phyloP scores from a whole-genome alignment of 2,329 filamentous ascomycete species.

The Arthrocladium fulminans region DNA sequence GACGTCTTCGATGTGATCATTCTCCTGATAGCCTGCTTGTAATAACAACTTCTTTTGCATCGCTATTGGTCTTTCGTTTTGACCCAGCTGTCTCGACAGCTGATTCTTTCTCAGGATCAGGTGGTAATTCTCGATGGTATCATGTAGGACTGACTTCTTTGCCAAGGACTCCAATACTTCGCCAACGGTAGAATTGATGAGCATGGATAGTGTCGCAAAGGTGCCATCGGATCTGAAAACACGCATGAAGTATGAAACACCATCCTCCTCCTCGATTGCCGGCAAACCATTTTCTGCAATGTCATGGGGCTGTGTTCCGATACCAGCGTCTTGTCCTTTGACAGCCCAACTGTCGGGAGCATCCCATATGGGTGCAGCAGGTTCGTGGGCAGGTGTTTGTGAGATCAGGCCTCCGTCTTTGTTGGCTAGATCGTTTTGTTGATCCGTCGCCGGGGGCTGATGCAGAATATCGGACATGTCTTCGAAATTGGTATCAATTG shows the following conservation, averaged over 20 bases:
- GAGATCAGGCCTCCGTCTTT: constrained; percentile 28
- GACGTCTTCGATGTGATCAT: constrained; percentile 82
- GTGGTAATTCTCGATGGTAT: constrained; percentile 87
- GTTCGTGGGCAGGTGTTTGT: constrained; percentile 27
- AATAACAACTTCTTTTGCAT: constrained; percentile 88
- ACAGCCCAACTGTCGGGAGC: constrained; percentile 97
- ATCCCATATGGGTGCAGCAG: constrained; percentile 62
- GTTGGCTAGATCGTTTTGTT: constrained; percentile 13
- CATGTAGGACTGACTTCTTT: constrained; percentile 87
- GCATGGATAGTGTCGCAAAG: constrained; percentile 82
- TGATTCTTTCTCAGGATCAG: constrained; percentile 93
- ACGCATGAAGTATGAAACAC: constrained; percentile 77
- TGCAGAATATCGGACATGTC: constrained; percentile 88
- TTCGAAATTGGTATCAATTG: constrained; percentile 74
- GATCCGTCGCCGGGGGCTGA: constrained; percentile 45
- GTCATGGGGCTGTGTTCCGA: constrained; percentile 28
- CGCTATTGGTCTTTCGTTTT: constrained; percentile 71
- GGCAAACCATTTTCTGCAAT: constrained; percentile 57
- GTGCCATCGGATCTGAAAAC: constrained; percentile 91
- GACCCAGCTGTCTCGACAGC: constrained; percentile 68
- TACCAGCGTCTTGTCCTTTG: constrained; percentile 47
- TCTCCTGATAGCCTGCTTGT: constrained; percentile 81
- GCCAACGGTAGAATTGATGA: constrained; percentile 71
- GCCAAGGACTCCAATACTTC: constrained; percentile 86
- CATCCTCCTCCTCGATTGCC: constrained; percentile 64